Evolutionary conservation across 495 filamentous ascomycete genomes (phyloP).

Genomic region (Tuber umbilicatum): DNA sequence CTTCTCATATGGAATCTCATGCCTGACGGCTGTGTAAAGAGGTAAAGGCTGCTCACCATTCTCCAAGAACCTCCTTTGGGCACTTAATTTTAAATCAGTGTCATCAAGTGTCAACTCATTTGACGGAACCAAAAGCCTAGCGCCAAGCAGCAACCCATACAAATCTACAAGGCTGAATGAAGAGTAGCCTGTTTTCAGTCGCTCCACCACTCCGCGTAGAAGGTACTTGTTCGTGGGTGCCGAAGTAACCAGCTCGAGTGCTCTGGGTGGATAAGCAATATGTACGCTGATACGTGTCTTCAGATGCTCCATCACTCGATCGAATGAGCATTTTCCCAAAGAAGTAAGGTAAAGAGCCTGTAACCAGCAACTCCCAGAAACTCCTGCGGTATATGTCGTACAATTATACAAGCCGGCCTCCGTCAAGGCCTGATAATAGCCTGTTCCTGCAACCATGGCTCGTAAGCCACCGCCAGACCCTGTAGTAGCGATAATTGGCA

Average conservation of each 20-base stretch:
- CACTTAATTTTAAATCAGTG: conserved; percentile 79
- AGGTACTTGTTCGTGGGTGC: conserved; percentile 90
- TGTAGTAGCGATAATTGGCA: conserved; percentile 86
- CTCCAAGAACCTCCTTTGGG: conserved; percentile 63
- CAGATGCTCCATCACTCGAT: conserved; percentile 68
- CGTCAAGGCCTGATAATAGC: conserved; percentile 70
- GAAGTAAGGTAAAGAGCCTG: conserved; percentile 86
- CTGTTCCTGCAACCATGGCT: conserved; percentile 80
- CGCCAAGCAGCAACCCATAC: conserved; percentile 79
- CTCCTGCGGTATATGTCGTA: conserved; percentile 86
- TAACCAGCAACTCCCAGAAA: conserved; percentile 92
- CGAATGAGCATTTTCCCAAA: conserved; percentile 57
- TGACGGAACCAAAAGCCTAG: conserved; percentile 74
- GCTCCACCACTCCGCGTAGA: conserved; percentile 80
- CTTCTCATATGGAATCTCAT: conserved; percentile 74
- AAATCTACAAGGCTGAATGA: conserved; percentile 86
- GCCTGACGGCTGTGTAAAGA: conserved; percentile 89
- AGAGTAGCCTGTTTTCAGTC: conserved; percentile 73
- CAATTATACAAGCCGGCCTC: conserved; percentile 89
- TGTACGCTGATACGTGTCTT: conserved; percentile 78
- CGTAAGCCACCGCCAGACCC: conserved; percentile 87
- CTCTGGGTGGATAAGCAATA: conserved; percentile 82
- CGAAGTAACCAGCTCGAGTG: conserved; percentile 65
- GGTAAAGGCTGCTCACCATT: conserved; percentile 77
- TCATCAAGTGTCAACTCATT: conserved; percentile 70